A percentile compares a stretch with the other conserved stretches of the same genome.
phyloP scores from a whole-genome alignment of 2,329 filamentous ascomycete genomes.

The Sporothrix schenckii region DNA sequence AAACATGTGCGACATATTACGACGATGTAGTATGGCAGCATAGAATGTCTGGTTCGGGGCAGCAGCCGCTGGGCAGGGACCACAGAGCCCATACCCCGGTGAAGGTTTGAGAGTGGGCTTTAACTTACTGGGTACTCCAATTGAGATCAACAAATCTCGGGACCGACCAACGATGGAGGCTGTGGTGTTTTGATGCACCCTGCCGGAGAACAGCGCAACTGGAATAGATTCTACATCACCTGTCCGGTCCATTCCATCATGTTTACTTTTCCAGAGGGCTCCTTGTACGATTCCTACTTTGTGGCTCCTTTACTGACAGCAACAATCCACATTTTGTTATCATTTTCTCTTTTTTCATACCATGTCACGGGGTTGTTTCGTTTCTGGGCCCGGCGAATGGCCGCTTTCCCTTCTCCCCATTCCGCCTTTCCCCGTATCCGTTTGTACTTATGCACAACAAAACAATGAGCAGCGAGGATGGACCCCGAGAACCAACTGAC shows the following conservation, averaged over 20 bases:
- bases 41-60: neutral
- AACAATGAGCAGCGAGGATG: too few relatives aligned
- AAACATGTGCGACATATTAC: too few relatives aligned
- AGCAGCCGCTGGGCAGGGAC: conserved; percentile 12
- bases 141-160: neutral
- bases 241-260: too few relatives aligned
- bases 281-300: conserved; percentile 10
- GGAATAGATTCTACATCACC: too few relatives aligned
- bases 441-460: neutral
- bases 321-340: neutral
- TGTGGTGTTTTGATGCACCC: too few relatives aligned
- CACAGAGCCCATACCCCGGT: conserved; percentile 1
- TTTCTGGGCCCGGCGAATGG: conserved; percentile 2
- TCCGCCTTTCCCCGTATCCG: neutral
- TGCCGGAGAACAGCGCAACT: too few relatives aligned
- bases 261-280: neutral
- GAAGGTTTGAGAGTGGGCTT: neutral
- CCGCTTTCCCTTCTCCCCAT: neutral
- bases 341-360: neutral
- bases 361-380: neutral
- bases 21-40: too few relatives aligned
- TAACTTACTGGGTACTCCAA: too few relatives aligned
- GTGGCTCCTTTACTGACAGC: conserved; percentile 19
- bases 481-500: too few relatives aligned
- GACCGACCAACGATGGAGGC: conserved; percentile 2